Evolutionary conservation across 257 asterid species (phyloP).

Genomic region (Solanum virginianum): DNA sequence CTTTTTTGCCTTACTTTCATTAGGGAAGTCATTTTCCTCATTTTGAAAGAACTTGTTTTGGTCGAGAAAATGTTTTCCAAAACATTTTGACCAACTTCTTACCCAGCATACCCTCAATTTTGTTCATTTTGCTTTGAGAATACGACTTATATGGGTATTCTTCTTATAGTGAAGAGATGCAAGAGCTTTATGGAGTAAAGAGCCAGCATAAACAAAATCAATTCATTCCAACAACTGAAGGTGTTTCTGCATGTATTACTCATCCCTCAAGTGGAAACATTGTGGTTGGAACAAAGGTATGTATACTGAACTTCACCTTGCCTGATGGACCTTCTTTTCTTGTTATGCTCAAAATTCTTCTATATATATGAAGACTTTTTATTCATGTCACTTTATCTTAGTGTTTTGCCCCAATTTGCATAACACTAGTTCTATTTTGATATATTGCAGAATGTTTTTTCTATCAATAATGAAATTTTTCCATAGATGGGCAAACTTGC

Average conservation of each 20-base stretch:
- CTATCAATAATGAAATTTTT: neutral
- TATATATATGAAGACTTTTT: neutral
- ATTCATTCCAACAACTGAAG: constrained; percentile 42
- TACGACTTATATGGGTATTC: neutral
- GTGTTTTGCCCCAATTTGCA: neutral
- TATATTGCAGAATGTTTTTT: neutral
- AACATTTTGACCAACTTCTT: neutral
- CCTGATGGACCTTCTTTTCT: neutral
- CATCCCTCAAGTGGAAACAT: constrained; percentile 74
- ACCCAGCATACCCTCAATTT: neutral
- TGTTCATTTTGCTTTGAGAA: neutral
- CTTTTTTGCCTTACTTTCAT: neutral
- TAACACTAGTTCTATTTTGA: neutral
- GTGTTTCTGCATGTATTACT: constrained; percentile 61
- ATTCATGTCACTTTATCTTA: neutral
- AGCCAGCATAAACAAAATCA: constrained; percentile 32
- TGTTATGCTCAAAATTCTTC: neutral
- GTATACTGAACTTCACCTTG: neutral
- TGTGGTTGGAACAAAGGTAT: constrained; percentile 84
- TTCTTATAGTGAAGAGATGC: constrained; percentile 41
- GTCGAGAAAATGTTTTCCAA: neutral
- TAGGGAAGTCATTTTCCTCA: neutral
- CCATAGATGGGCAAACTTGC: neutral
- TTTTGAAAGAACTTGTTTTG: neutral
- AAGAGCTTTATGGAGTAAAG: constrained; percentile 12